A percentile compares a stretch with the other conserved stretches of the same genome.
Evolutionary conservation across 352 stramenopile species (phyloP).

Genomic region (Phytophthora meadii): DNA sequence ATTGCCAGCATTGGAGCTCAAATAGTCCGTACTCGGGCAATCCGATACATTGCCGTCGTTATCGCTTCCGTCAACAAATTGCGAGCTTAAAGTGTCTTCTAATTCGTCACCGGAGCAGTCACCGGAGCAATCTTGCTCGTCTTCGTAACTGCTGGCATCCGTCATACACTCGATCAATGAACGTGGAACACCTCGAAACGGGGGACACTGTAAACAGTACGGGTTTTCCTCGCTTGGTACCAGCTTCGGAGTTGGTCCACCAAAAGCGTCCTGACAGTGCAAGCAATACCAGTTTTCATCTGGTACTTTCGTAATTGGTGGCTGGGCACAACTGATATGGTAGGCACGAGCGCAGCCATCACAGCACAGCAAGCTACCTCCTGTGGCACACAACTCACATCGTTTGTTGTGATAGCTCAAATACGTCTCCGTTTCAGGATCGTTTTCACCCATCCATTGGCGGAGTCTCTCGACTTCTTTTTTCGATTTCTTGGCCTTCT

Average conservation of each 20-base stretch:
- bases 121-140: constrained; percentile 19
- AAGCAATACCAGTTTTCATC: constrained; percentile 63
- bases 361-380: constrained; percentile 69
- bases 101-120: constrained; percentile 27
- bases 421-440: constrained; percentile 40
- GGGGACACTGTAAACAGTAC: constrained; percentile 22
- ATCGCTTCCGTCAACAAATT: constrained; percentile 15
- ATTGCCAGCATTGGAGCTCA: constrained; percentile 1
- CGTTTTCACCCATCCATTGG: constrained; percentile 38
- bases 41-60: constrained; percentile 11
- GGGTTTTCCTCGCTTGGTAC: constrained; percentile 34
- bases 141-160: constrained; percentile 22
- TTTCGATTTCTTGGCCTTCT: constrained; percentile 65
- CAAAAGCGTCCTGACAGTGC: constrained; percentile 41
- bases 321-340: constrained; percentile 75
- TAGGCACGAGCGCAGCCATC: constrained; percentile 76
- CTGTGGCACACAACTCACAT: constrained; percentile 74
- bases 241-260: constrained; percentile 20
- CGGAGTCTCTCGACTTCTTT: constrained; percentile 56
- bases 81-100: not conserved
- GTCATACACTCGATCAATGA: constrained; percentile 20
- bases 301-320: constrained; percentile 61
- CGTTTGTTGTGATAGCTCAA: constrained; percentile 67
- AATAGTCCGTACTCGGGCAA: constrained; percentile 20
- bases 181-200: constrained; percentile 7